Evolutionary conservation across 371 early-diverging fungal species (phyloP).

Genomic region (Mucor indicus): DNA sequence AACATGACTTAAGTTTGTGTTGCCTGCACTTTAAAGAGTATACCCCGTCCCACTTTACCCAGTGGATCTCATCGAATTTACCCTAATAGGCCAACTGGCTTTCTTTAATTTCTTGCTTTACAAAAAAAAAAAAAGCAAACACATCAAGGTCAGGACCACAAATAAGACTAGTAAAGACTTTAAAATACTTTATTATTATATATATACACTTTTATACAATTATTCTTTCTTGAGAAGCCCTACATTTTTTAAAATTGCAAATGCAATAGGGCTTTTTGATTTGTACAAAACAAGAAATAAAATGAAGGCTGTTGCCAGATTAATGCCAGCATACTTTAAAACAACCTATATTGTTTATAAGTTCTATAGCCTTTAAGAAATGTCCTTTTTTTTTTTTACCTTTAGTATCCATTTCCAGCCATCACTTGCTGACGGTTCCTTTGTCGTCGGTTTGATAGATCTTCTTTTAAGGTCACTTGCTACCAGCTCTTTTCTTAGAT

Average conservation of each 20-base stretch:
- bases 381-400: slow-evolving; percentile 12
- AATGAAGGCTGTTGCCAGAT: slow-evolving; percentile 31
- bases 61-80: too few relatives aligned
- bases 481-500: slow-evolving; percentile 34
- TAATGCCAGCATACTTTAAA: slow-evolving; percentile 37
- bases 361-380: too few relatives aligned
- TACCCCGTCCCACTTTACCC: too few relatives aligned
- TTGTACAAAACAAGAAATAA: slow-evolving; percentile 33
- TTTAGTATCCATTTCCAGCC: slow-evolving; percentile 40
- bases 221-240: too few relatives aligned
- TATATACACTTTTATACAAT: background rate
- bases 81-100: too few relatives aligned
- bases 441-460: slow-evolving; percentile 1
- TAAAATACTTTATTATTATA: too few relatives aligned
- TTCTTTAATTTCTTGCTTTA: too few relatives aligned
- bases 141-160: background rate
- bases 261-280: slow-evolving; percentile 34
- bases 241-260: slow-evolving; percentile 25
- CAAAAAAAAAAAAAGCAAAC: too few relatives aligned
- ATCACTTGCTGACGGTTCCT: slow-evolving; percentile 9
- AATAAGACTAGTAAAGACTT: background rate
- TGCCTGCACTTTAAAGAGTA: too few relatives aligned
- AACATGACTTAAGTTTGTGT: too few relatives aligned
- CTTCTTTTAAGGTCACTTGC: slow-evolving; percentile 22
- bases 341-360: slow-evolving; percentile 29